These are phyloP conservation scores for Clarireedia paspali DNA, from an alignment of 2,329 filamentous ascomycete species.

Conservation along the genomic window DNA sequence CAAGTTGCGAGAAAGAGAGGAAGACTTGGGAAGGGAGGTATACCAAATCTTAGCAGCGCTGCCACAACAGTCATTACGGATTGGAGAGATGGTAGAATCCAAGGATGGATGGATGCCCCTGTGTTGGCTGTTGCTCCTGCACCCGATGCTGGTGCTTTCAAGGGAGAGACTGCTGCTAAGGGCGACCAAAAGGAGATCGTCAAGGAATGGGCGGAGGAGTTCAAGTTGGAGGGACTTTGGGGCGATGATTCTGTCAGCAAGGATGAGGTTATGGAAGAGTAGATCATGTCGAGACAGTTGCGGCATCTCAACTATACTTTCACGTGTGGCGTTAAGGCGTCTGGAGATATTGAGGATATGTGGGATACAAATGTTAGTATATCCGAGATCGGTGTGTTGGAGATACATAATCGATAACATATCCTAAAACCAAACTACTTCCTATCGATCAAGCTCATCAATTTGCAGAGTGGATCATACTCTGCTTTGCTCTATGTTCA, in stretches of 20 bases:
- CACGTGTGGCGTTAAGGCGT: background rate
- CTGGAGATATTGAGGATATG: background rate
- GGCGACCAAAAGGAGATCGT: conserved; percentile 80
- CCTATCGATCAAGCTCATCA: too few species aligned
- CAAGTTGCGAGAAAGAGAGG: conserved; percentile 93
- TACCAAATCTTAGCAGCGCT: conserved; percentile 81
- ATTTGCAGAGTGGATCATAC: too few species aligned
- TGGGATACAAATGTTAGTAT: background rate
- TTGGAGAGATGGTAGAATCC: conserved; percentile 91
- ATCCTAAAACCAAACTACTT: background rate
- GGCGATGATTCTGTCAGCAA: conserved; percentile 46
- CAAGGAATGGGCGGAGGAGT: conserved; percentile 87
- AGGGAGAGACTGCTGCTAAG: conserved; percentile 37
- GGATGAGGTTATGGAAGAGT: conserved; percentile 25
- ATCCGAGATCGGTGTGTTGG: background rate
- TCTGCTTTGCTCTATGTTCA: too few species aligned
- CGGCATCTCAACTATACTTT: background rate
- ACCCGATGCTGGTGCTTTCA: conserved; percentile 30
- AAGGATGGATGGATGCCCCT: conserved; percentile 82
- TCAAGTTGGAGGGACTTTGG: conserved; percentile 90
- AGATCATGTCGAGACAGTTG: background rate
- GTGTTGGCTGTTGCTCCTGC: conserved; percentile 45
- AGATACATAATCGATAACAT: background rate
- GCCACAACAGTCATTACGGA: conserved; percentile 94
- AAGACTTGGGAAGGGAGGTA: conserved; percentile 76